Base-by-base conservation (phyloP, 306 rosid genomes). In the Vigna angularis region DNA sequence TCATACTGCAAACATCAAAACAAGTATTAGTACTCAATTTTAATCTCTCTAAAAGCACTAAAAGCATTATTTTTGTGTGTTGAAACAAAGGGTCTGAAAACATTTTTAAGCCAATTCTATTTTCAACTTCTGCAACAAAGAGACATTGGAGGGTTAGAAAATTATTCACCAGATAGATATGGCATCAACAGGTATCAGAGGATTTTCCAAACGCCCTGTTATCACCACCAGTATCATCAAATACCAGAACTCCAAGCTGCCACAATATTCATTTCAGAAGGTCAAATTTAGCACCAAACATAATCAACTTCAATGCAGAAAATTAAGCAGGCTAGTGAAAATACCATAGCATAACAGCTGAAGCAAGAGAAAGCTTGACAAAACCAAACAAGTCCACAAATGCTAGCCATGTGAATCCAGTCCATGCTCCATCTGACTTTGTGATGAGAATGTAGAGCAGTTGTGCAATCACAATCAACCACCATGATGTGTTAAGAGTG, bases 231-330 rank as follows among this genome's bases (percentile, higher is more conserved):
- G 58, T 56, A 91, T 22, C 98, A 91, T 93, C 86, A 93, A 63
- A 83, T 93, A 93, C 98, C 98, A 93, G 76, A 88, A 85, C 85
- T 93, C 98, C 89, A 93, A 88, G 84, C 98, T 93, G 94, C 79
- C 74, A 49, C 52, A 55, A 8, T 30, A 30, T 30, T 30, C 34
- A 30, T 30, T 4, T 30, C 34, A 30, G 5, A 30, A 73, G 9
- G 56, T 66, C 45, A 70, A 9, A 49, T 73, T 50, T 20, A 49
- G 12, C 50, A 40, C n/a, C 3, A 57, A 24, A 75, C 26, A 68
- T 6, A 14, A 58, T 11, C 0, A 62, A 63, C 62, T 44, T 4
- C 6, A 77, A 18, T 15, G 59, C 5, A 28, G 50, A 67, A 68
- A 67, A 79, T 49, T 10, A 48, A 71, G 82, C 53, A 51, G 4